Percentiles rank a stretch among this genome's conserved stretches.
These are phyloP conservation scores for Styphnolobium japonicum DNA, from an alignment of 306 rosid species.

Conservation along the genomic window DNA sequence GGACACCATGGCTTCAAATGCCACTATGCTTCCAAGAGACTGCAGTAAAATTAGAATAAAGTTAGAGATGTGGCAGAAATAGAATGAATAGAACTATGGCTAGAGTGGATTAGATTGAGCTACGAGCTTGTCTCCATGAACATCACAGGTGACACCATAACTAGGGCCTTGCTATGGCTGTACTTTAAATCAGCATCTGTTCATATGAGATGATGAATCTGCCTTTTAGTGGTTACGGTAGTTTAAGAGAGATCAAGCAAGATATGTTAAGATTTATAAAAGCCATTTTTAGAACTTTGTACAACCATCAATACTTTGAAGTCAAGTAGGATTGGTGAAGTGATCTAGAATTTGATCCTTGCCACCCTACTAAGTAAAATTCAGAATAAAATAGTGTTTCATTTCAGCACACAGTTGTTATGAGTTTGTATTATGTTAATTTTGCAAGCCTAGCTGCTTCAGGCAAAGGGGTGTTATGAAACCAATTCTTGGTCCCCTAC, in stretches of 20 bases:
- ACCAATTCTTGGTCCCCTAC: neutral
- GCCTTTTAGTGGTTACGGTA: neutral
- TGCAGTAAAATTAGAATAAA: slow-evolving; percentile 39
- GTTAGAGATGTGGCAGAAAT: neutral
- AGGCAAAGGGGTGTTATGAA: too few species aligned
- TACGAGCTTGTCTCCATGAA: neutral
- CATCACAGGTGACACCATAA: neutral
- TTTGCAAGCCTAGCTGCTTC: too few species aligned
- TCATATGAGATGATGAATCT: neutral
- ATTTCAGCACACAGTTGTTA: neutral
- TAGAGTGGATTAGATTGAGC: neutral
- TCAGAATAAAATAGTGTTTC: neutral
- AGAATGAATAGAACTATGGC: neutral
- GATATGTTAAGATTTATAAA: neutral
- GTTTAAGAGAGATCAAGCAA: neutral
- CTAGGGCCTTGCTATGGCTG: neutral
- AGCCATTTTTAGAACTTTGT: too few species aligned
- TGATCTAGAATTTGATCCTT: neutral
- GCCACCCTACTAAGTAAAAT: neutral
- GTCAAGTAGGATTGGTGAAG: neutral
- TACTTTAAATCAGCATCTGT: neutral
- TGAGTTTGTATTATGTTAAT: too few species aligned
- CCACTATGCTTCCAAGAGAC: slow-evolving; percentile 97
- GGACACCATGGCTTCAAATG: slow-evolving; percentile 95
- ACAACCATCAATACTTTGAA: too few species aligned